These are phyloP conservation scores for Neoboletus magnificus DNA, from an alignment of 768 basidiomycete species.

Conservation along the genomic window DNA sequence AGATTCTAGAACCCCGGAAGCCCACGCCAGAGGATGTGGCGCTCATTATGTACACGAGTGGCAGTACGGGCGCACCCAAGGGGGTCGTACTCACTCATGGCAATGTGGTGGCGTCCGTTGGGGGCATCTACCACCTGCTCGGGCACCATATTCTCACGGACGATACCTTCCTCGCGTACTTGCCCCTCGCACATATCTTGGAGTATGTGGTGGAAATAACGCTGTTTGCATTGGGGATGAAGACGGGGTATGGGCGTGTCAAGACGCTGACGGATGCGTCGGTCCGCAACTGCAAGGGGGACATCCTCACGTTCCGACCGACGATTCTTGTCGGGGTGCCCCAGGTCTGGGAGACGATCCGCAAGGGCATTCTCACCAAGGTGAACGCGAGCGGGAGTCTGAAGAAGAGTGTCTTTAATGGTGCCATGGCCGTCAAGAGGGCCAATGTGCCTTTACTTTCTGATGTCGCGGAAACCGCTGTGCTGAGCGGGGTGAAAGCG, in stretches of 20 bases:
- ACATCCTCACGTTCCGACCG: conserved; percentile 79
- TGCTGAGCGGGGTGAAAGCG: conserved; percentile 71
- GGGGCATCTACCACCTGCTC: conserved; percentile 72
- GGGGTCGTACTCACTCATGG: conserved; percentile 87
- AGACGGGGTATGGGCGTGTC: conserved; percentile 84
- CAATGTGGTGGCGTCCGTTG: conserved; percentile 83
- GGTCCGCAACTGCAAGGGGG: conserved; percentile 86
- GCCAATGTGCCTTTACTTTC: conserved; percentile 61
- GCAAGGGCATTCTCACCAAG: conserved; percentile 88
- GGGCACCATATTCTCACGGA: conserved; percentile 43
- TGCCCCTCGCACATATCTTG: conserved; percentile 92
- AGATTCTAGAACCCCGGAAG: conserved; percentile 46
- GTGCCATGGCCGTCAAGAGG: conserved; percentile 74
- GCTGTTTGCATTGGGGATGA: conserved; percentile 73
- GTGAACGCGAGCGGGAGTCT: conserved; percentile 64
- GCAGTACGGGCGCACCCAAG: conserved; percentile 91
- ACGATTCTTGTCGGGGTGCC: conserved; percentile 95
- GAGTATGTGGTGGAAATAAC: conserved; percentile 91
- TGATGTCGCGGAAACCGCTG: conserved; percentile 66
- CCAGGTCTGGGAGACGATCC: conserved; percentile 94
- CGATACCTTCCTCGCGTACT: conserved; percentile 73
- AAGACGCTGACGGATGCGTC: conserved; percentile 95
- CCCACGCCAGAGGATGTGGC: conserved; percentile 53
- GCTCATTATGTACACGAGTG: conserved; percentile 84
- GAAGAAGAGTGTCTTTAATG: conserved; percentile 76